These are phyloP conservation scores for Lepidium didymum DNA, from an alignment of 345 rosid genomes.

Conservation along the genomic window DNA sequence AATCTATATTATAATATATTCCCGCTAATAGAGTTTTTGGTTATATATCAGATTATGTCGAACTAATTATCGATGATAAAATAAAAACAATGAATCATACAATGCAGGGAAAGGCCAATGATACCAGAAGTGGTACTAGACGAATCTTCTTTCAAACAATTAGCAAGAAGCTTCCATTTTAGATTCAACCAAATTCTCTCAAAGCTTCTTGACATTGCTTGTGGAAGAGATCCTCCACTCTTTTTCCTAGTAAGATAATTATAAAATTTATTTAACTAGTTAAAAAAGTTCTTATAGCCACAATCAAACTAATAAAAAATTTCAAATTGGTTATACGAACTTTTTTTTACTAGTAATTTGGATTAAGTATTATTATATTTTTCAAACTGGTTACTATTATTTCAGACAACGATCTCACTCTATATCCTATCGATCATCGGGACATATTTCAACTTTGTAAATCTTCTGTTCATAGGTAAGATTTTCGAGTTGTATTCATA, in stretches of 20 bases:
- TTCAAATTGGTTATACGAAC: no score
- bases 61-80: no score
- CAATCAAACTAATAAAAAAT: no score
- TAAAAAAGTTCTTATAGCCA: no score
- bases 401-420: slow-evolving; percentile 43
- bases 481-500: background rate
- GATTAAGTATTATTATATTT: background rate
- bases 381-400: background rate
- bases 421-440: slow-evolving; percentile 69
- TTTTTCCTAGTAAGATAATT: slow-evolving; percentile 48
- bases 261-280: no score
- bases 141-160: slow-evolving; percentile 37
- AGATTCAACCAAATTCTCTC: slow-evolving; percentile 39
- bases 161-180: slow-evolving; percentile 37
- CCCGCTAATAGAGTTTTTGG: no score
- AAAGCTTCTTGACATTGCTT: slow-evolving; percentile 48
- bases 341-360: no score
- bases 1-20: no score
- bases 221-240: slow-evolving; percentile 53
- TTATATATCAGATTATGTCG: no score
- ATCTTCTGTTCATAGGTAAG: slow-evolving; percentile 72
- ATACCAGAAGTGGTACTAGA: slow-evolving; percentile 38
- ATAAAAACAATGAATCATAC: background rate
- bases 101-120: slow-evolving; percentile 45
- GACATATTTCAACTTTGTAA: slow-evolving; percentile 58